Conservation (phyloP, 2,329 filamentous ascomycete genomes). For the Akanthomyces uredinophilus region DNA sequence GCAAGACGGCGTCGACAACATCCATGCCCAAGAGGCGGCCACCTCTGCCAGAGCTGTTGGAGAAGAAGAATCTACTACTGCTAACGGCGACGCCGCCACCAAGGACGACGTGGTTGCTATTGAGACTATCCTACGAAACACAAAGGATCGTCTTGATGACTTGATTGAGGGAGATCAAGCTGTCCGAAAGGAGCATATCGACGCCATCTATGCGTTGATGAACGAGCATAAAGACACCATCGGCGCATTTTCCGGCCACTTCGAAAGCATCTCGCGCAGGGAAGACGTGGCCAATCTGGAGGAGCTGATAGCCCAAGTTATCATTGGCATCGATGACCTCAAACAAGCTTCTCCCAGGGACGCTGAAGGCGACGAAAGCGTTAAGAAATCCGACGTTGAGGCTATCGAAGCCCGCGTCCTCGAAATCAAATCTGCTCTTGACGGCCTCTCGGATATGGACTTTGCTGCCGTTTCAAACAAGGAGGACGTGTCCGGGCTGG, state of each 20-base stretch:
- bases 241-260: slow-evolving; percentile 56
- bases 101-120: slow-evolving; percentile 85
- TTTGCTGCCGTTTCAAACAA: slow-evolving; percentile 68
- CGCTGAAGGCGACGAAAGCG: slow-evolving; percentile 49
- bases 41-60: slow-evolving; percentile 18
- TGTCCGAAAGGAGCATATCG: slow-evolving; percentile 61
- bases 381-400: slow-evolving; percentile 78
- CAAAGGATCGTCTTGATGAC: slow-evolving; percentile 82
- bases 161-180: slow-evolving; percentile 66
- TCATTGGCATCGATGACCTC: slow-evolving; percentile 69
- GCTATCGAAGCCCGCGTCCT: slow-evolving; percentile 73
- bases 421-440: slow-evolving; percentile 77
- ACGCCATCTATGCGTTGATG: slow-evolving; percentile 60
- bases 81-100: slow-evolving; percentile 34
- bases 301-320: slow-evolving; percentile 72
- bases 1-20: slow-evolving; percentile 41
- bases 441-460: slow-evolving; percentile 67
- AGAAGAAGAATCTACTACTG: slow-evolving; percentile 12
- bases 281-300: slow-evolving; percentile 75
- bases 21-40: slow-evolving; percentile 30
- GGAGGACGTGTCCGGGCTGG: slow-evolving; percentile 62
- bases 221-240: slow-evolving; percentile 72
- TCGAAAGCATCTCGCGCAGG: slow-evolving; percentile 69
- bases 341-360: slow-evolving; percentile 52
- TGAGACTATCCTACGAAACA: slow-evolving; percentile 83